phyloP scores from a whole-genome alignment of 1,284 basidiomycete species.

The Fomitopsis betulina region DNA sequence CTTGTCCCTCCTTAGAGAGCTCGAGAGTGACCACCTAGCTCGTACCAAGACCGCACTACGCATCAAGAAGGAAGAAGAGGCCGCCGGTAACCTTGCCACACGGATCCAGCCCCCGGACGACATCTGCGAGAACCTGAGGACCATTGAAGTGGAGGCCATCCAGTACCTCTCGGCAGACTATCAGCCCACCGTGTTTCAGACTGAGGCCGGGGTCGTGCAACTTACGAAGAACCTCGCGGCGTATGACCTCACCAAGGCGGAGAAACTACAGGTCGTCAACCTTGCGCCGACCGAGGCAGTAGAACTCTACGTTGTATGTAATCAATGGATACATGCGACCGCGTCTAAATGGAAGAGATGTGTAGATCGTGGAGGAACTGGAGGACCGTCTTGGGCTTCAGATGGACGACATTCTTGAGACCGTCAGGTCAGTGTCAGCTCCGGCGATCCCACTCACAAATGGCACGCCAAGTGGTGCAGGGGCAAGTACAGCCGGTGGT shows the following conservation, averaged over 20 bases:
- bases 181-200: conserved; percentile 68
- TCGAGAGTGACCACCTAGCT: conserved; percentile 69
- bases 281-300: conserved; percentile 79
- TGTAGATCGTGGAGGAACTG: conserved; percentile 85
- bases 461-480: neutral
- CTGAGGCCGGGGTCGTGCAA: conserved; percentile 55
- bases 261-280: conserved; percentile 90
- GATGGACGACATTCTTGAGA: conserved; percentile 65
- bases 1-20: conserved; percentile 69
- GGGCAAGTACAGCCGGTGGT: neutral
- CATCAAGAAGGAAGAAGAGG: conserved; percentile 70
- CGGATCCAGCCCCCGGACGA: conserved; percentile 35
- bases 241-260: conserved; percentile 81
- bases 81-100: conserved; percentile 27
- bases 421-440: conserved; percentile 48
- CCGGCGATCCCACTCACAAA: conserved; percentile 2
- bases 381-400: conserved; percentile 74
- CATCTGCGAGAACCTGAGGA: conserved; percentile 78
- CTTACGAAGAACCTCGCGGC: conserved; percentile 66
- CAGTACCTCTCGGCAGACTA: conserved; percentile 75
- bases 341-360: neutral
- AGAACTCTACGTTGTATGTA: conserved; percentile 84
- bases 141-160: conserved; percentile 88
- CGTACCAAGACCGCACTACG: conserved; percentile 58
- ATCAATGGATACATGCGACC: neutral